phyloP scores from a whole-genome alignment of 257 asterid genomes.

The Solanum lignicaule region DNA sequence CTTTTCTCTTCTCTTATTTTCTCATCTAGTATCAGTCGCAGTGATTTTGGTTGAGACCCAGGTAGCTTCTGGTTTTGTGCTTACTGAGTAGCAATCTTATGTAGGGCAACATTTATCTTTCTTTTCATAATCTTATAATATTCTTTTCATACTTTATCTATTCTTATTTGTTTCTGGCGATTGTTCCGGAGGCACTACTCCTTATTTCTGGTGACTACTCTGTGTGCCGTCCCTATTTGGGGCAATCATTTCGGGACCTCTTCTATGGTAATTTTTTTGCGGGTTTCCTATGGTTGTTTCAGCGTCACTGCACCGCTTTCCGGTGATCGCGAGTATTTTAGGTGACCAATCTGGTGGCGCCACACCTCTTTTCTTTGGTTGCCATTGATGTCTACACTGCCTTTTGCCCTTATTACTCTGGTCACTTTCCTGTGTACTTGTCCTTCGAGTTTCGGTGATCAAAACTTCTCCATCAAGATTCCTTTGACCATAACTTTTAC shows the following conservation, averaged over 20 bases:
- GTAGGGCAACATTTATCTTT: background rate
- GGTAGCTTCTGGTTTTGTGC: background rate
- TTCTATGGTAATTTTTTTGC: background rate
- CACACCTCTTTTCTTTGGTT: background rate
- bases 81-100: background rate
- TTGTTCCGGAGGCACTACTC: background rate
- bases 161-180: background rate
- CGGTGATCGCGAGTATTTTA: background rate
- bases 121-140: background rate
- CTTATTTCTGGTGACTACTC: background rate
- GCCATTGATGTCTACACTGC: background rate
- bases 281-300: background rate
- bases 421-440: background rate
- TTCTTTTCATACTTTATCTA: background rate
- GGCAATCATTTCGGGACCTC: background rate
- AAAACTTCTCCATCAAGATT: background rate
- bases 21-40: background rate
- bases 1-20: background rate
- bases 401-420: background rate
- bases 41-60: background rate
- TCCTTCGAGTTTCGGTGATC: background rate
- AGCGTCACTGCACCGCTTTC: background rate
- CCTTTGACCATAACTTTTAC: background rate
- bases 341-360: background rate
- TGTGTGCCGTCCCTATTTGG: background rate